Evolutionary conservation across 352 stramenopile genomes (phyloP).

Genomic region (Globisporangium nunn): DNA sequence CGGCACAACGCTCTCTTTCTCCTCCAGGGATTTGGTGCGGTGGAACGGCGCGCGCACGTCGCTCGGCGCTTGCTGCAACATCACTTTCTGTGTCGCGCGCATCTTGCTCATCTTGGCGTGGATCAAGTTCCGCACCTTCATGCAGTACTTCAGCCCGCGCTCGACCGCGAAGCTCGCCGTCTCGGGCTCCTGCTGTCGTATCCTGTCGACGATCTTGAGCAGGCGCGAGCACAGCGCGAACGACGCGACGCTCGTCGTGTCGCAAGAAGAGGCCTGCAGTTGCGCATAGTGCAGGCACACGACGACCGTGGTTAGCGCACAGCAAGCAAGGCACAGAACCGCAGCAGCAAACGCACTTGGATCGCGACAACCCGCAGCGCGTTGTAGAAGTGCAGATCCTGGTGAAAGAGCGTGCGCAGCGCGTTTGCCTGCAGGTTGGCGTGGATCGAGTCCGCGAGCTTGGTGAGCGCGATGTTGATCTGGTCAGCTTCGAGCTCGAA

Average conservation of each 20-base stretch:
- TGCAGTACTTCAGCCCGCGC: constrained; percentile 48
- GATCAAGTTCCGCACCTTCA: constrained; percentile 57
- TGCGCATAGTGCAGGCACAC: not conserved
- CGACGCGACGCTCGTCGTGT: constrained; percentile 65
- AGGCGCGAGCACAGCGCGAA: constrained; percentile 70
- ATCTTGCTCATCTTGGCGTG: constrained; percentile 88
- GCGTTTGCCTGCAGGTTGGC: constrained; percentile 36
- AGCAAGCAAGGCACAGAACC: too few species aligned
- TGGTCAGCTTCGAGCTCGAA: constrained; percentile 73
- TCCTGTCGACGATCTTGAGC: constrained; percentile 72
- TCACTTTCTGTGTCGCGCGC: constrained; percentile 70
- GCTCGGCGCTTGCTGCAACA: constrained; percentile 54
- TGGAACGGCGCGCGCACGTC: constrained; percentile 40
- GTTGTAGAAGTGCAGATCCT: constrained; percentile 66
- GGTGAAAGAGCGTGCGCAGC: constrained; percentile 34
- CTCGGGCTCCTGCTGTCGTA: constrained; percentile 48
- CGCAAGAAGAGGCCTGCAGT: constrained; percentile 51
- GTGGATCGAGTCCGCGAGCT: constrained; percentile 50
- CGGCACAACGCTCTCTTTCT: constrained; percentile 26
- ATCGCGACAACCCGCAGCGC: constrained; percentile 61
- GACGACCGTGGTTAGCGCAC: not conserved
- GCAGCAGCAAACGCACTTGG: constrained; percentile 13
- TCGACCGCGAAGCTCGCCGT: constrained; percentile 39
- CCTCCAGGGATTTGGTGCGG: constrained; percentile 74
- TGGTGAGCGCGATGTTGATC: constrained; percentile 60